A percentile compares a stretch with the other conserved stretches of the same genome.
Evolutionary conservation across 1,139 yeast species (phyloP).

Genomic region (Yamadazyma conglobata): DNA sequence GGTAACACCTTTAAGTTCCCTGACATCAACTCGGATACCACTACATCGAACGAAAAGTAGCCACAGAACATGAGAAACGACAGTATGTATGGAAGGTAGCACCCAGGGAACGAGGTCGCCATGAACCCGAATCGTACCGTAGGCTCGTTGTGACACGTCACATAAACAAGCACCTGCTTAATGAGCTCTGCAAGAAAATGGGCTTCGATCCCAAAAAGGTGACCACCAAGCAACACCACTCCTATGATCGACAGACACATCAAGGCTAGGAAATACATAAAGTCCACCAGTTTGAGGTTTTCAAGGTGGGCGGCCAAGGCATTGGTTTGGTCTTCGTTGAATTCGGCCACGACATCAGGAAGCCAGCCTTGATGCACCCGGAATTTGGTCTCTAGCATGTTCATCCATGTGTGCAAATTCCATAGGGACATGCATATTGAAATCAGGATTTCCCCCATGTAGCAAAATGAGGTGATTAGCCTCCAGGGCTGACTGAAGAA

Average conservation of each 20-base stretch:
- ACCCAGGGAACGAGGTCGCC: no score
- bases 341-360: conserved; percentile 6
- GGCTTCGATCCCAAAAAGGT: conserved; percentile 1
- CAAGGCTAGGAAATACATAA: conserved; percentile 25
- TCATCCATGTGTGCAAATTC: conserved; percentile 14
- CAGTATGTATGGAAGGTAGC: no score
- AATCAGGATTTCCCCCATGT: conserved; percentile 24
- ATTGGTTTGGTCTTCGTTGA: conserved; percentile 16
- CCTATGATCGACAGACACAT: conserved; percentile 23
- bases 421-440: conserved; percentile 9
- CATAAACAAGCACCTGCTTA: no score
- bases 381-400: conserved; percentile 20
- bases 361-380: conserved; percentile 2
- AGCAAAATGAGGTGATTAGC: conserved; percentile 32
- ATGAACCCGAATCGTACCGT: no score
- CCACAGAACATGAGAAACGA: no score
- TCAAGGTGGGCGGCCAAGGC: no score
- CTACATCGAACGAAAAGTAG: conserved; percentile 2
- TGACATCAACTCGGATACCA: conserved; percentile 2
- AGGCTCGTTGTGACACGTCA: no score
- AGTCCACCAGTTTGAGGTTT: conserved; percentile 21
- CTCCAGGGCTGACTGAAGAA: conserved; percentile 36
- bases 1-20: conserved; percentile 10
- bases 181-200: no score
- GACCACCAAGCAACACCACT: conserved; percentile 2